phyloP scores from a whole-genome alignment of 345 rosid species.

The Eucalyptus brandiana region DNA sequence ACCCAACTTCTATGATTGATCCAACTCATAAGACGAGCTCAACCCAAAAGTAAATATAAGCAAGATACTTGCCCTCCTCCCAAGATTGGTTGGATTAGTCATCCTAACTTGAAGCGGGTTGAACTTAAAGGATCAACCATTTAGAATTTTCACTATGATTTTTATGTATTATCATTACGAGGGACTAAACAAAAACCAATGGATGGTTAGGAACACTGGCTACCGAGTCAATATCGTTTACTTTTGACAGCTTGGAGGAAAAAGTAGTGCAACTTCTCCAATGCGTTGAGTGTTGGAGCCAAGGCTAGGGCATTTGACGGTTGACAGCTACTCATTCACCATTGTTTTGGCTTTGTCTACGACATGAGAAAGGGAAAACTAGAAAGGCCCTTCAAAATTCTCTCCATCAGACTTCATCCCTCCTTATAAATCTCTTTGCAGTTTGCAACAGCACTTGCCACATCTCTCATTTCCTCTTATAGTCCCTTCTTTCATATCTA shows the following conservation, averaged over 20 bases:
- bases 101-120: neutral
- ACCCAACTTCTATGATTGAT: too few species aligned
- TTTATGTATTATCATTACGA: too few species aligned
- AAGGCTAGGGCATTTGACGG: neutral
- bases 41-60: neutral
- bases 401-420: too few species aligned
- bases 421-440: too few species aligned
- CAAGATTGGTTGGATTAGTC: too few species aligned
- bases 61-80: neutral
- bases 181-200: too few species aligned
- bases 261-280: neutral
- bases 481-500: neutral
- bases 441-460: too few species aligned
- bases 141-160: too few species aligned
- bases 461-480: too few species aligned
- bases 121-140: neutral
- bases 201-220: too few species aligned
- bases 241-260: neutral
- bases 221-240: neutral
- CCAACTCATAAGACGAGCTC: fast-evolving
- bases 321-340: too few species aligned
- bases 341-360: neutral
- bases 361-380: neutral
- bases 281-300: too few species aligned
- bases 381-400: neutral